Evolutionary conservation across 257 asterid genomes (phyloP).

Genomic region (Nicotiana otophora): DNA sequence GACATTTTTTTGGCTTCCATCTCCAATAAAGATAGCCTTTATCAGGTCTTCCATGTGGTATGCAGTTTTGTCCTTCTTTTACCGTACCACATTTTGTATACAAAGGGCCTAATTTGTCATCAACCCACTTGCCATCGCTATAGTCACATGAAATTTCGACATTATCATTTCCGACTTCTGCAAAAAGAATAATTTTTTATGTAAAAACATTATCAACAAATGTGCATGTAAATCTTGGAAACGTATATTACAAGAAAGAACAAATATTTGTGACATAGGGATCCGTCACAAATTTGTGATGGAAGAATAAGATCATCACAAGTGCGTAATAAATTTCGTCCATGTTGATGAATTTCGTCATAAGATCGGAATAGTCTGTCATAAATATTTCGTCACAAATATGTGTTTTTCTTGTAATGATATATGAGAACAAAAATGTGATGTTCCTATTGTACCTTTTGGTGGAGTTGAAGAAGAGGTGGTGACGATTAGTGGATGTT

Average conservation of each 20-base stretch:
- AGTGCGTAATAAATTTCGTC: no score
- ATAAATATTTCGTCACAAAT: no score
- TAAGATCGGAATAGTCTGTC: no score
- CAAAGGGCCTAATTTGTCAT: conserved; percentile 31
- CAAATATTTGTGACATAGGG: no score
- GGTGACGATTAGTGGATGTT: background rate
- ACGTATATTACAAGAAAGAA: no score
- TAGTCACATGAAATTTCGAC: conserved; percentile 45
- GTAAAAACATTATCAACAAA: background rate
- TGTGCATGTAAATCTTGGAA: background rate
- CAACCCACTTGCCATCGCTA: conserved; percentile 57
- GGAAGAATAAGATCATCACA: no score
- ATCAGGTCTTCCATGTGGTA: conserved; percentile 60
- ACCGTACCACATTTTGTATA: conserved; percentile 65
- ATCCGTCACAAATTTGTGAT: no score
- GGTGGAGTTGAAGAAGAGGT: background rate
- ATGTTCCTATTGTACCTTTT: background rate
- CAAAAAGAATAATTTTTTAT: background rate
- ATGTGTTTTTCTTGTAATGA: no score
- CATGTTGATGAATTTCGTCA: no score
- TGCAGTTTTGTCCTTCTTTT: conserved; percentile 67
- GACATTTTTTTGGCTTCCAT: conserved; percentile 69
- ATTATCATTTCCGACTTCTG: conserved; percentile 20
- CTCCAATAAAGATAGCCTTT: conserved; percentile 54
- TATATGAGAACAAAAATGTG: no score